Conservation (phyloP, 2,329 filamentous ascomycete species). For the Coniella vitis region DNA sequence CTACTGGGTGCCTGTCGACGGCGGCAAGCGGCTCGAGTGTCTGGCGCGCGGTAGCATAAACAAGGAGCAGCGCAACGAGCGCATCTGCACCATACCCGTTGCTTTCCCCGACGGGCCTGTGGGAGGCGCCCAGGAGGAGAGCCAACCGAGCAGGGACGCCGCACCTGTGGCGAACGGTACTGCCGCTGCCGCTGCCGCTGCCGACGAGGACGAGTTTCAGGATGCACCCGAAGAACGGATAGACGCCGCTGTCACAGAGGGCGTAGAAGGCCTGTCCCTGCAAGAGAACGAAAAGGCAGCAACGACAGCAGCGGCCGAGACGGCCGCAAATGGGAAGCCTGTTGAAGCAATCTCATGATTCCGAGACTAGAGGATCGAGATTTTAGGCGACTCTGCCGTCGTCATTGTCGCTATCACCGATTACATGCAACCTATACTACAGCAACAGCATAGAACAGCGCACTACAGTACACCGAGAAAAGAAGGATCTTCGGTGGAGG, state of each 20-base stretch:
- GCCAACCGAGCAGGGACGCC: slow-evolving; percentile 8
- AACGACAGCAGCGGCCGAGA: slow-evolving; percentile 15
- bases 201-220: slow-evolving; percentile 1
- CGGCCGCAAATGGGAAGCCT: slow-evolving; percentile 1
- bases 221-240: slow-evolving; percentile 6
- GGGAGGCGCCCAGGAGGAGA: slow-evolving; percentile 13
- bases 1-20: slow-evolving; percentile 47
- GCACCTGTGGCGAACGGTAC: slow-evolving; percentile 10
- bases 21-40: slow-evolving; percentile 42
- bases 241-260: slow-evolving; percentile 11
- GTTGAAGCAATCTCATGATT: no score
- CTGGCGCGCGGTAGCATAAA: slow-evolving; percentile 43
- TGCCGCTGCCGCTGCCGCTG: background rate
- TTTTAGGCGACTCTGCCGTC: no score
- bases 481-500: no score
- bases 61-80: slow-evolving; percentile 38
- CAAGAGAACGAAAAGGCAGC: slow-evolving; percentile 13
- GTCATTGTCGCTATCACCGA: no score
- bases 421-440: no score
- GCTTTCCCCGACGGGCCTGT: slow-evolving; percentile 14
- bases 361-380: no score
- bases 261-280: slow-evolving; percentile 20
- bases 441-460: no score
- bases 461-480: no score
- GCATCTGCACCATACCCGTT: slow-evolving; percentile 43